Evolutionary conservation across 345 rosid species (phyloP).

Genomic region (Draba incana): DNA sequence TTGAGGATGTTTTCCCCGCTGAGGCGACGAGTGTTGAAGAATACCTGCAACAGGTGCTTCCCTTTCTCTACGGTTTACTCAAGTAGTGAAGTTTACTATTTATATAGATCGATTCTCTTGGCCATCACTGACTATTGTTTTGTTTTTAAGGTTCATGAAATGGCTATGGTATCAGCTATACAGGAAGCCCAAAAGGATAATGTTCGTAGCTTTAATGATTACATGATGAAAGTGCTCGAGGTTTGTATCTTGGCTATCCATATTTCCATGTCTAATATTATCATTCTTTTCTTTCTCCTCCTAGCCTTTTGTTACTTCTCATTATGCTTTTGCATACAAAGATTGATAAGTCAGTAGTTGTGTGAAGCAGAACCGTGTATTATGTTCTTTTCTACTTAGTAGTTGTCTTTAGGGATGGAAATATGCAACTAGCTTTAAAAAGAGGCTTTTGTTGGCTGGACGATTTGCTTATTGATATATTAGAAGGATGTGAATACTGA

Average conservation of each 20-base stretch:
- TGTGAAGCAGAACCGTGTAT: conserved; percentile 1
- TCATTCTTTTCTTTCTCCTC: neutral
- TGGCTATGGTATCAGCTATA: conserved; percentile 96
- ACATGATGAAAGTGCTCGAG: conserved; percentile 95
- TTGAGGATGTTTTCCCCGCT: conserved; percentile 97
- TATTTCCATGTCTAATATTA: neutral
- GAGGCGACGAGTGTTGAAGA: conserved; percentile 96
- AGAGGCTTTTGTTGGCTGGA: neutral
- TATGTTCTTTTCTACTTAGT: conserved; percentile 18
- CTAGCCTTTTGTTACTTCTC: conserved; percentile 25
- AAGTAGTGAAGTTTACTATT: neutral
- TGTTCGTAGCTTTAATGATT: conserved; percentile 85
- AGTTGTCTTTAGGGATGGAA: neutral
- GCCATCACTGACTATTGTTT: neutral
- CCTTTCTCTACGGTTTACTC: conserved; percentile 12
- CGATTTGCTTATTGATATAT: conserved; percentile 20
- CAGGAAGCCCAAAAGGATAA: conserved; percentile 98
- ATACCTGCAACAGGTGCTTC: conserved; percentile 88
- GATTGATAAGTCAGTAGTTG: conserved; percentile 3
- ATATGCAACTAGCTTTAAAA: conserved; percentile 8
- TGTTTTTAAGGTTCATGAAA: conserved; percentile 78
- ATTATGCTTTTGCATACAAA: neutral
- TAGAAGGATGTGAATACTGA: conserved; percentile 7
- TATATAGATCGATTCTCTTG: conserved; percentile 16
- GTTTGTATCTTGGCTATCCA: conserved; percentile 48